A percentile compares a stretch with the other conserved stretches of the same genome.
Conservation (phyloP, 352 stramenopile species). For the Phytophthora chlamydospora region DNA sequence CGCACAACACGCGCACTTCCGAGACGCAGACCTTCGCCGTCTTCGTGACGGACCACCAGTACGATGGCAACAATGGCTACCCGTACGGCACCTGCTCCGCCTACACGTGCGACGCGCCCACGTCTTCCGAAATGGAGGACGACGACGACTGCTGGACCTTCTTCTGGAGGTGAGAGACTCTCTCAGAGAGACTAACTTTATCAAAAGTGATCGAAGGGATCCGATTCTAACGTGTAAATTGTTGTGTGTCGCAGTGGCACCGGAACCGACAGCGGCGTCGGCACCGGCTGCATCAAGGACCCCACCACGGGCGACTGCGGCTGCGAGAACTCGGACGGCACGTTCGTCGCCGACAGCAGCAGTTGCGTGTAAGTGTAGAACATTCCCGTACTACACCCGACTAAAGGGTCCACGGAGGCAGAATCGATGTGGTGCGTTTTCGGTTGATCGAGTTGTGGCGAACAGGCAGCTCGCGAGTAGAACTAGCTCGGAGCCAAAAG, state of each 20-base stretch:
- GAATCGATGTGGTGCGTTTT: too few relatives aligned
- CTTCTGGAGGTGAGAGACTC: slow-evolving; percentile 43
- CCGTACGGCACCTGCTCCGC: slow-evolving; percentile 39
- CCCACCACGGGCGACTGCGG: slow-evolving; percentile 30
- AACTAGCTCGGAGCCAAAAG: too few relatives aligned
- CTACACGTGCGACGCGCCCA: slow-evolving; percentile 30
- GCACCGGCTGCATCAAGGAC: slow-evolving; percentile 40
- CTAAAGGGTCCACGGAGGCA: too few relatives aligned
- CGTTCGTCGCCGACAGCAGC: slow-evolving; percentile 29
- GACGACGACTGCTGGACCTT: slow-evolving; percentile 45
- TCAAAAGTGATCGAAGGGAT: neutral
- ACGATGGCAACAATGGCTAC: slow-evolving; percentile 38
- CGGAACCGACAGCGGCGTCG: slow-evolving; percentile 16
- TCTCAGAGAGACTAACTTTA: neutral
- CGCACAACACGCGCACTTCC: slow-evolving; percentile 44
- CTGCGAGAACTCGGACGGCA: slow-evolving; percentile 42
- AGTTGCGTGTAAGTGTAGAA: slow-evolving; percentile 30
- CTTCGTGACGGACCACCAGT: slow-evolving; percentile 38
- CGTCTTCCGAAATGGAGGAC: slow-evolving; percentile 15
- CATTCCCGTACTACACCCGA: too few relatives aligned
- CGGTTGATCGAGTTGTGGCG: too few relatives aligned
- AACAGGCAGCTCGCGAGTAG: too few relatives aligned
- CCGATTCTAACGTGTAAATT: slow-evolving; percentile 3
- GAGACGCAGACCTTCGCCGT: slow-evolving; percentile 40
- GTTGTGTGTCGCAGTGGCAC: slow-evolving; percentile 21